Base-by-base conservation (phyloP, 768 basidiomycete genomes). In the Russula brevipes region DNA sequence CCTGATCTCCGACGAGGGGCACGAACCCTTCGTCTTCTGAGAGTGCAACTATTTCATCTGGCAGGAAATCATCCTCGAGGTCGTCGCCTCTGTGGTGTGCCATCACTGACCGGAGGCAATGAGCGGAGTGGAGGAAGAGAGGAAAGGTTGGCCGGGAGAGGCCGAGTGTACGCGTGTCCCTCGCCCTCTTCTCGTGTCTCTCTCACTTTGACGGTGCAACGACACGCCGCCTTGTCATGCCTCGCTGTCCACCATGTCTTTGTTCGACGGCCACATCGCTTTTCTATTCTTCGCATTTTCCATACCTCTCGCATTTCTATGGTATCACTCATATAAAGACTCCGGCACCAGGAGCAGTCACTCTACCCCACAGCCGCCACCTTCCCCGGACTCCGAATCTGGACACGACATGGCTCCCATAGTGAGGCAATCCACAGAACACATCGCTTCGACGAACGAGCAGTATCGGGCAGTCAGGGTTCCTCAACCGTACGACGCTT, bases 41-140 rank as follows among this genome's bases (percentile, higher is more conserved):
- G 14, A 82, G 74, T 0, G 84, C 85, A 0, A 89, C 81, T 14
- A 82, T 76, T 49, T 87, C 86, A 65, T 94, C 86, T 38, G 81
- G 80, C 55, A 88, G 77, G 70, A 88, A 91, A 66, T 92, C 88
- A 72, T 94, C 92, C 53, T 89, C 89, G 19, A 94, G 79, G 78
- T 91, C 91, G 78, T 94, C 89, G 47, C 87, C 86, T 64, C 78
- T 70, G 59, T 73, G 79, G 74, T 76, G 73, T 50, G 62, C 69
- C 69, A 71, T 74, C 68, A 72, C 71, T 57, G 61, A 55, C 38
- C 19, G 51, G 45, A 54, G 57, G 41, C 45, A 49, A 47, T 31
- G 16, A 33, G 56, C 19, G 31, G 58, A 53, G 38, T 52, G 38
- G 50, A 1, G 59, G 59, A 52, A 45, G 39, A 33, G 38, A 51